Conservation (phyloP, 176 grass and related monocot genomes). For the Metroxylon sagu region DNA sequence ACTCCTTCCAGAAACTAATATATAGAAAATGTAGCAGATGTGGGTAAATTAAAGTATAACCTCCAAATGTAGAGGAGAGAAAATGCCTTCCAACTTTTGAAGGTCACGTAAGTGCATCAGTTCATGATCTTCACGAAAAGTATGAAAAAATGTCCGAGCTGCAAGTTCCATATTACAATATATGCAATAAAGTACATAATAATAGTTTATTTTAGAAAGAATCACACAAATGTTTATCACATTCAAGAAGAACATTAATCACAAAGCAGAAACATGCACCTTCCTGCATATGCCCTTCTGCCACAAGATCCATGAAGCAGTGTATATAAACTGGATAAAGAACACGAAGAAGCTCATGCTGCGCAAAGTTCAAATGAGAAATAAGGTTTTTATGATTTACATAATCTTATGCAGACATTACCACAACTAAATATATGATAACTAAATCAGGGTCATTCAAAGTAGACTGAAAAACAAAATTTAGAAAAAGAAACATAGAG, state of each 20-base stretch:
- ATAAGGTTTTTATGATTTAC: neutral
- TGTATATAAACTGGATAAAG: constrained; percentile 95
- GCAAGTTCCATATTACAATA: constrained; percentile 13
- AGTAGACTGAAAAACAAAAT: neutral
- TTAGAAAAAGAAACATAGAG: neutral
- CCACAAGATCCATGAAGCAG: constrained; percentile 95
- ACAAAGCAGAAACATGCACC: constrained; percentile 17
- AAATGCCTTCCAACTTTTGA: constrained; percentile 81
- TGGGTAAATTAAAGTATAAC: constrained; percentile 25
- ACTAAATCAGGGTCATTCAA: too few species aligned
- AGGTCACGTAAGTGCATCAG: constrained; percentile 88
- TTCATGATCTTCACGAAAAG: constrained; percentile 86
- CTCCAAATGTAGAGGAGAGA: constrained; percentile 94
- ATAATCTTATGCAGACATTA: too few species aligned
- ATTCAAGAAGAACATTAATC: too few species aligned
- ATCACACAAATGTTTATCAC: too few species aligned
- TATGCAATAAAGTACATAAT: too few species aligned
- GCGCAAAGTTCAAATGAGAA: constrained; percentile 28
- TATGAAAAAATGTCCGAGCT: constrained; percentile 83
- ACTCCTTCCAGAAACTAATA: neutral
- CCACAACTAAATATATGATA: too few species aligned
- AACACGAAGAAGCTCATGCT: constrained; percentile 81
- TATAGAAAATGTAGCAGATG: neutral
- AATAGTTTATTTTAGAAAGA: too few species aligned
- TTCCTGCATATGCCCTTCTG: constrained; percentile 77